Evolutionary conservation across 805 yeast genomes (phyloP), one percentile per base, ranked within the genome.

Genomic region (Candida pini): DNA sequence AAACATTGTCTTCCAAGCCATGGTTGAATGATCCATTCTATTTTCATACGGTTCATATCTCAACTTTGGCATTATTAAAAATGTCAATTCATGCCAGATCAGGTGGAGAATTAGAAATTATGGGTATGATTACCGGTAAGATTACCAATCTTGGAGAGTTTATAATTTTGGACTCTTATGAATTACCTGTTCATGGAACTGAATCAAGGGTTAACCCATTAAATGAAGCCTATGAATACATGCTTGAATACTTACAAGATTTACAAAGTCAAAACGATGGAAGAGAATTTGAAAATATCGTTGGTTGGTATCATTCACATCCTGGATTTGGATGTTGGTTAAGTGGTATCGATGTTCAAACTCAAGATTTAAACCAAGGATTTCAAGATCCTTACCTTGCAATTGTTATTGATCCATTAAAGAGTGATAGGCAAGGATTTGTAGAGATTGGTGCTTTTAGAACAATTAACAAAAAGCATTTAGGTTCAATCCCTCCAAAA

Each of bases 241-340:
- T 92, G 96, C 92, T 89, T 2, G 80, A 77, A 40, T 88, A 84
- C 56, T 63, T 84, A 33, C 79, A 79, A 35, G 63, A 69, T 27
- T 56, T 74, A 41, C 73, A 73, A 50, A 42, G 63, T 18, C 5
- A 4, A 22, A 13, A 13, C n/a, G 62, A 69, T 14, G 75, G 74
- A 1, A 40, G 42, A 19, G 57, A 73, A n/a, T 40, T 54, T n/a
- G 81, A 83, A 42, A 73, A 83, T 46, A 82, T 90, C 16, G 85
- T 92, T 12, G 98, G 98, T 8, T 90, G 98, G 98, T 90, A 92
- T 60, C 97, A 69, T 58, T 87, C 90, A 5, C 98, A 90, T 58
- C 98, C 98, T 0, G 96, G 96, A 0, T 90, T 88, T 57, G 97
- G 96, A 13, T 89, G 97, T 56, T 90, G 97, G 96, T 60, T 90